Evolutionary conservation across 345 rosid genomes (phyloP), one percentile per base, ranked within the genome.

Genomic region (Rubroshorea leprosula): DNA sequence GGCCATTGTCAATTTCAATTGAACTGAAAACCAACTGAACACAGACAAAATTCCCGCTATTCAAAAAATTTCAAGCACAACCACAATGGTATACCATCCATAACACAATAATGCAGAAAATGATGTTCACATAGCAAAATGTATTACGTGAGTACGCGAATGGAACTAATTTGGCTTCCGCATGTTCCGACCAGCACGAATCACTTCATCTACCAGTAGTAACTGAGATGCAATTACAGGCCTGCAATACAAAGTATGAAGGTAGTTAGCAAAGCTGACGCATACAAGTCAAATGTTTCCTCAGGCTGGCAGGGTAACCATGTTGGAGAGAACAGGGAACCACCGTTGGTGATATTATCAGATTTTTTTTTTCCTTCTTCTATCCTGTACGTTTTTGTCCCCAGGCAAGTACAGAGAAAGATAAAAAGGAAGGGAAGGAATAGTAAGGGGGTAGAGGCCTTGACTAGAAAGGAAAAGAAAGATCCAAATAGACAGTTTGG

Each of bases 141-240:
- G 52, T 8, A 24, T 25, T 14, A 52, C 14, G 12, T 3, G 25
- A 16, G 55, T 35, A 25, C 5, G 31, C 5, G 13, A 53, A 23
- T 11, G n/a, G 12, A 27, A 22, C 39, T 80, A 88, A 70, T 61
- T 82, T 65, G 98, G 98, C 80, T 89, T 92, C 78, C 96, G 76
- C 98, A 92, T 92, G 66, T 92, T 92, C 26, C 96, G 87, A 29
- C 96, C 95, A 41, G 96, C 98, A 5, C 98, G 87, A 47, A 92
- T 92, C 49, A 92, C 98, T 78, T 92, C 97, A 70, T 92, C 98
- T 27, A 92, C 97, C 83, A 83, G 75, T 5, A 92, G 87, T 75
- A 92, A 72, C 76, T 92, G 98, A 6, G 98, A 92, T 6, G 94
- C 86, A 52, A 89, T 92, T 49, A 92, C 93, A 39, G 97, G 97